These are phyloP conservation scores for Sporobolomyces pararoseus DNA, from an alignment of 768 basidiomycete genomes.

Conservation along the genomic window DNA sequence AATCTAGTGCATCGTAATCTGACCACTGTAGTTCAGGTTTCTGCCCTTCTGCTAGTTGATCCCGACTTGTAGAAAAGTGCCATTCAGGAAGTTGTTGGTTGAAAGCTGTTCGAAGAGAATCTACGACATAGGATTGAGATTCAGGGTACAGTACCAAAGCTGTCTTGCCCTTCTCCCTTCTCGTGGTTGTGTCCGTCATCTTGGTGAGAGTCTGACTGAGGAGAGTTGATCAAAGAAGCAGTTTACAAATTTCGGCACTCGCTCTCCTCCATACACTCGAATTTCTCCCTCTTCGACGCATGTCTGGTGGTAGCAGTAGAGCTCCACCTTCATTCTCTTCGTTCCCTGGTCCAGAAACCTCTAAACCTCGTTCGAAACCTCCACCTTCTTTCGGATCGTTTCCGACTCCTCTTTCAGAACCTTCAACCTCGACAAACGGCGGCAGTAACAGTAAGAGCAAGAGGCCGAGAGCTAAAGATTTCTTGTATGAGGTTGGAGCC, in stretches of 20 bases:
- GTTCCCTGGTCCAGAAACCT: constrained; percentile 26
- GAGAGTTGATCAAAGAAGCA: background rate
- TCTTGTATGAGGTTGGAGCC: constrained; percentile 26
- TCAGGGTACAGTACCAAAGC: constrained; percentile 22
- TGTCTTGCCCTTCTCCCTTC: background rate
- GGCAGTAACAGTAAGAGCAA: background rate
- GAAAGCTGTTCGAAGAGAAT: constrained; percentile 21
- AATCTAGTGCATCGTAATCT: constrained; percentile 40
- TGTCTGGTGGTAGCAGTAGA: background rate
- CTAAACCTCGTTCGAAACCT: background rate
- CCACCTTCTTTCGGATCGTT: constrained; percentile 31
- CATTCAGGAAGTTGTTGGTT: constrained; percentile 10
- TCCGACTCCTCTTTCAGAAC: constrained; percentile 21
- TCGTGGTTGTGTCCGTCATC: background rate
- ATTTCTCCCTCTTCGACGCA: background rate
- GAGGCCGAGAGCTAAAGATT: constrained; percentile 10
- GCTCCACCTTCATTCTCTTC: constrained; percentile 29
- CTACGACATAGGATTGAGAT: constrained; percentile 26
- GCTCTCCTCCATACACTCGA: background rate
- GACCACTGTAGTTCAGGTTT: constrained; percentile 29
- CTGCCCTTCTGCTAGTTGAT: background rate
- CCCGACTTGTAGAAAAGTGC: background rate
- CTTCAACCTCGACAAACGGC: background rate
- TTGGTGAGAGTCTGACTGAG: background rate
- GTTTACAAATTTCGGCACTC: background rate